Base-by-base conservation (phyloP, 2,329 filamentous ascomycete genomes). In the Endocalyx cinctus region DNA sequence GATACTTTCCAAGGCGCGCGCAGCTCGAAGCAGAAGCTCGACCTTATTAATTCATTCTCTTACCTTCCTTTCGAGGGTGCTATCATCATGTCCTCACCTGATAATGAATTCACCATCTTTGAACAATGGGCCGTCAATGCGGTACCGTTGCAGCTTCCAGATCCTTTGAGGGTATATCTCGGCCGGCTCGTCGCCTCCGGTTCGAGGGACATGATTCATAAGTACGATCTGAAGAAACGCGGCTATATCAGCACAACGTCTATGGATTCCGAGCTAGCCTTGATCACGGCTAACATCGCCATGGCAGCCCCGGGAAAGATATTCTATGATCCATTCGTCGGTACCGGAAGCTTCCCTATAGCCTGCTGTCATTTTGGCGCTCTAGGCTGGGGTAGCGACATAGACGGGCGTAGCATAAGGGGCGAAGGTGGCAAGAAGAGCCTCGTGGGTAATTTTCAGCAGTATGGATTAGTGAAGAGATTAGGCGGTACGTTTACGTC, bases 241-340 rank as follows among this genome's bases (percentile, higher is more conserved):
- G 74, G 75, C 25, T 98, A 98, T 56, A 97, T 98, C 50, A 87
- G 84, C 47, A 97, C 90, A 0, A 98, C 92, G 0, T 92, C 86
- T 28, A 97, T 98, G 92, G 92, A 98, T 56, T 85, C 90, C 0
- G 92, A 97, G 58, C 71, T 98, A 27, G 86, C 88, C 10, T 72
- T 98, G 1, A 68, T 98, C 15, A 96, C 89, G 1, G 92, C 90
- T 2, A 98, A 97, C 53, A 79, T 98, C 47, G 86, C 87, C 0
- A 76, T 86, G 11, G 88, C 88, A 0, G 81, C 68, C 0, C 84
- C 88, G 0, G 90, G 87, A 0, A 94, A 86, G 54, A 57, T 97
- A 3, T 86, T 94, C 50, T 96, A 90, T 52, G 92, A 98, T 49
- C 92, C 92, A 0, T 98, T 98, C 54, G 88, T 92, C 38, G 92